Base-by-base conservation (phyloP, 352 stramenopile genomes). In the Globisporangium recalcitrans region DNA sequence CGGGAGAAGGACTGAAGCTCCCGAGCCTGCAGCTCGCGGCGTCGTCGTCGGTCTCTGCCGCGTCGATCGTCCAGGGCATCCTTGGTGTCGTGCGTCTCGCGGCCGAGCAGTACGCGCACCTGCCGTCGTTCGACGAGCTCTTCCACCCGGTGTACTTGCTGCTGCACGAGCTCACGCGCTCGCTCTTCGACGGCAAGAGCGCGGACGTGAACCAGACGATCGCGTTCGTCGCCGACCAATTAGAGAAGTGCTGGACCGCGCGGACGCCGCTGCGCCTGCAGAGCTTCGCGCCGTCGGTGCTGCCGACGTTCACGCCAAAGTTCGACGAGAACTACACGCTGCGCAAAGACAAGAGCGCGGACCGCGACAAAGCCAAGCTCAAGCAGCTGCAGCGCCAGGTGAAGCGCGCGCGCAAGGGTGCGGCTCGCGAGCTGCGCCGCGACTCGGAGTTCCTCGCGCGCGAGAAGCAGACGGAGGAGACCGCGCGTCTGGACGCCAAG, bases 341-440 rank as follows among this genome's bases (percentile, higher is more conserved):
- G 31, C 86, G 87, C 36, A 97, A 97, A 74, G 90, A 97, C 75
- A 93, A 94, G 63, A 89, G 81, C 24, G 68, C 79, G 29, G 82
- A 96, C 60, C 75, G 82, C 32, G 88, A 95, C 54, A 82, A 82
- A 38, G 87, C 84, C n/a, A 77, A 89, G 72, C 81, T 84, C 60
- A 96, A 98, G 74, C 80, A 98, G 60, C 78, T 98, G 36, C 78
- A 97, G 53, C 88, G 96, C 36, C 95, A 99, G 69, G 96, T 98
- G 63, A 99, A 99, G 70, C 90, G 96, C 36, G 96, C 98, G 56
- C 87, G 97, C 64, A 99, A 99, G 78, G 94, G 93, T 13, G 93
- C 97, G 10, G 92, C 95, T 26, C 87, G 96, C 46, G 97, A 99
- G 67, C 72, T 99, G 52, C 91, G 95, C 26, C 78, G 97, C 55